Conservation (phyloP, 768 basidiomycete genomes). For the Trametes cinnabarina region DNA sequence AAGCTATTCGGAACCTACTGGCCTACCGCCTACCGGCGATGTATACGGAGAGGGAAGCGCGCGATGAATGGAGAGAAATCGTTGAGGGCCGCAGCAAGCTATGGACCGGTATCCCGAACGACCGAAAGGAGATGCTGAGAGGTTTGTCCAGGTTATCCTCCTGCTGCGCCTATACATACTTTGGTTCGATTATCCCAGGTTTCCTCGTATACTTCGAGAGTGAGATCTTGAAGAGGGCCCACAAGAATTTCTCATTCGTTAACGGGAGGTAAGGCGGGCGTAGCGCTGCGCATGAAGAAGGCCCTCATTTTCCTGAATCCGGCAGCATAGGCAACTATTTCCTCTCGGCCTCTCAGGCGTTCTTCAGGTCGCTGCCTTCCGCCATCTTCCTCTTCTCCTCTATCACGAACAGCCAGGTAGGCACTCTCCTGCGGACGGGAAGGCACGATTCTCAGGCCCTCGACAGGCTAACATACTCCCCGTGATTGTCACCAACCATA, state of each 20-base stretch:
- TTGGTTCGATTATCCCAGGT: constrained; percentile 51
- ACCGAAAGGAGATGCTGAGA: constrained; percentile 88
- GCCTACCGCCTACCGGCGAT: constrained; percentile 74
- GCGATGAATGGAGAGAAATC: constrained; percentile 89
- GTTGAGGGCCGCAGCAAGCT: constrained; percentile 81
- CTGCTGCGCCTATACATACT: not conserved
- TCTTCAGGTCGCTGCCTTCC: constrained; percentile 84
- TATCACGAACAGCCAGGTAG: constrained; percentile 55
- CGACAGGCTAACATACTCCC: constrained; percentile 77
- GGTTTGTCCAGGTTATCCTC: constrained; percentile 43
- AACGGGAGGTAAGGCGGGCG: constrained; percentile 69
- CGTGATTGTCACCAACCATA: constrained; percentile 90
- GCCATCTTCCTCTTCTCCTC: constrained; percentile 30
- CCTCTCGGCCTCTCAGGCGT: constrained; percentile 81
- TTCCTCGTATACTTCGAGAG: constrained; percentile 93
- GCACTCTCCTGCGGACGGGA: constrained; percentile 21
- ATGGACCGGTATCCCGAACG: constrained; percentile 85
- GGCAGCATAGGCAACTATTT: constrained; percentile 86
- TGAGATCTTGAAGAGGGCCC: constrained; percentile 82
- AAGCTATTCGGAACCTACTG: constrained; percentile 73
- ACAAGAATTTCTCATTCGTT: constrained; percentile 91
- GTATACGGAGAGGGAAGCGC: constrained; percentile 69
- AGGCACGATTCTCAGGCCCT: constrained; percentile 7
- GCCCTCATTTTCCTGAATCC: not conserved
- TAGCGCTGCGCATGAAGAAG: not conserved